Evolutionary conservation across 2,329 filamentous ascomycete genomes (phyloP).

Genomic region (Onygenales sp.): DNA sequence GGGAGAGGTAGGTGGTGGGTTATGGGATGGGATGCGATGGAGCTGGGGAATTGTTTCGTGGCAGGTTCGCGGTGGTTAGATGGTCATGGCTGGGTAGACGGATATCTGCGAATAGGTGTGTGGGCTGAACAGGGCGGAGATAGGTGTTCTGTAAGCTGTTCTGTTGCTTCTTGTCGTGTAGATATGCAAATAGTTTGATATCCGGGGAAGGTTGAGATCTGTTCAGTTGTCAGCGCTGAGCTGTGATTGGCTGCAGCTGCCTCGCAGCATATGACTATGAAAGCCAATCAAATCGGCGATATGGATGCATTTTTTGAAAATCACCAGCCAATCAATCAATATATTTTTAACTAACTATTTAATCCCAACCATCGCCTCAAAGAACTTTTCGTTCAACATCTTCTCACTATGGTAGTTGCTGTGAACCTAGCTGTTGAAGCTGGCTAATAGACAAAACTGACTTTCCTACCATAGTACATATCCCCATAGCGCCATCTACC

Average conservation of each 20-base stretch:
- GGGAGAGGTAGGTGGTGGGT: constrained; percentile 43
- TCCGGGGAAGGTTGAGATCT: not conserved
- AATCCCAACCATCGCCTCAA: too few species aligned
- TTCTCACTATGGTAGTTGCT: too few species aligned
- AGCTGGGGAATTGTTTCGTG: not conserved
- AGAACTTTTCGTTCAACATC: too few species aligned
- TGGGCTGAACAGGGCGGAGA: not conserved
- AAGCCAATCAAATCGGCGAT: too few species aligned
- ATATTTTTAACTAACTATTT: too few species aligned
- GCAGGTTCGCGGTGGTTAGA: not conserved
- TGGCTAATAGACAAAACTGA: too few species aligned
- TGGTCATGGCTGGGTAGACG: not conserved
- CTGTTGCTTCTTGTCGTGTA: not conserved
- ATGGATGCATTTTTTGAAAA: too few species aligned
- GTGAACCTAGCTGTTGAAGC: too few species aligned
- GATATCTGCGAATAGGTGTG: not conserved
- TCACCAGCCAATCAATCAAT: too few species aligned
- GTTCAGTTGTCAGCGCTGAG: not conserved
- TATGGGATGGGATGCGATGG: constrained; percentile 22
- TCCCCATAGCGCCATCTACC: not conserved
- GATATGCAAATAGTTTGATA: not conserved
- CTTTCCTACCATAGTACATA: too few species aligned
- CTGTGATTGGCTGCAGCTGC: not conserved
- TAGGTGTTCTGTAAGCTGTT: not conserved
- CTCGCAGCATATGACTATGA: too few species aligned